These are phyloP conservation scores for Phytopythium aichiense DNA, from an alignment of 352 stramenopile species.

Conservation along the genomic window DNA sequence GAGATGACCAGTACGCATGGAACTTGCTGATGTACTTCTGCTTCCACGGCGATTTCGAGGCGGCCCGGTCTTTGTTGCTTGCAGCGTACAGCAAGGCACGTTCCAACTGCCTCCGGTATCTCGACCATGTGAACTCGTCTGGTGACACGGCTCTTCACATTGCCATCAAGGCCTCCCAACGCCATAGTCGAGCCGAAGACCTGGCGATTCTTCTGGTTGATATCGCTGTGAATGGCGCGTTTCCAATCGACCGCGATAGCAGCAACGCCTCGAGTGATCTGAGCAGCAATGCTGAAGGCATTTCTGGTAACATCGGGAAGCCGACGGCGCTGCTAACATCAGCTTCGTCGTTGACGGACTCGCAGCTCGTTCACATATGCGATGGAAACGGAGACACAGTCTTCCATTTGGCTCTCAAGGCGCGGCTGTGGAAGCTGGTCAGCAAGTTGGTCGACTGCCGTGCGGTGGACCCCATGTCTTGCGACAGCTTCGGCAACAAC, in stretches of 20 bases:
- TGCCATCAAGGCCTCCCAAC: slow-evolving; percentile 44
- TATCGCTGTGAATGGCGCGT: slow-evolving; percentile 4
- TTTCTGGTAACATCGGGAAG: not conserved
- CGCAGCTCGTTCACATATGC: slow-evolving; percentile 22
- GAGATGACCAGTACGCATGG: slow-evolving; percentile 46
- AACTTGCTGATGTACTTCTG: slow-evolving; percentile 72
- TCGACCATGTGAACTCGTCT: slow-evolving; percentile 55
- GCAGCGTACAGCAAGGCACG: slow-evolving; percentile 8
- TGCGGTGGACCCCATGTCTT: slow-evolving; percentile 37
- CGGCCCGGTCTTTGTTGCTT: slow-evolving; percentile 30
- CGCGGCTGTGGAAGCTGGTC: slow-evolving; percentile 63
- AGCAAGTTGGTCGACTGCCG: slow-evolving; percentile 37
- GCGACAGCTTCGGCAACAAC: slow-evolving; percentile 46
- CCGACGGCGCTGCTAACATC: not conserved
- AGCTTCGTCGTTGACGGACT: slow-evolving; percentile 1
- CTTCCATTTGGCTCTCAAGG: slow-evolving; percentile 55
- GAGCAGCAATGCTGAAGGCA: not conserved
- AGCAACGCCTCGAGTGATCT: not conserved
- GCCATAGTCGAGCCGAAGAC: slow-evolving; percentile 12
- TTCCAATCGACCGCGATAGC: not conserved
- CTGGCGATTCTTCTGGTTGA: slow-evolving; percentile 34
- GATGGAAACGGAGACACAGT: slow-evolving; percentile 47
- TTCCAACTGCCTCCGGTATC: slow-evolving; percentile 29
- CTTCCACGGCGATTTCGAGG: slow-evolving; percentile 38
- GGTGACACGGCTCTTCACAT: slow-evolving; percentile 72